Conservation (phyloP, 2,329 filamentous ascomycete species). For the Clonostachys rhizophaga region DNA sequence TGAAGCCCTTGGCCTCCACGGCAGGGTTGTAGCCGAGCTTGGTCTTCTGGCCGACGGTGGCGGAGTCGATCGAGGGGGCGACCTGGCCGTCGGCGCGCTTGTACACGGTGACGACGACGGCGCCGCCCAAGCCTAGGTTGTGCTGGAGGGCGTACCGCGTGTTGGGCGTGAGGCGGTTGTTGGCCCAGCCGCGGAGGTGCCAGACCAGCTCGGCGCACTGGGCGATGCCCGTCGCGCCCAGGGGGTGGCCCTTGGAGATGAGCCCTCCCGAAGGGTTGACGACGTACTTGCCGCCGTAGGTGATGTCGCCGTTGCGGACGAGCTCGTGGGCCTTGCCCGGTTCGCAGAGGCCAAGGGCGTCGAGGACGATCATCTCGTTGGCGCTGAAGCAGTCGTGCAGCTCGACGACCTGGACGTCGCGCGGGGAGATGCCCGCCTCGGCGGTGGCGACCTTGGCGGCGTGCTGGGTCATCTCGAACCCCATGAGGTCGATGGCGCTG, state of each 20-base stretch:
- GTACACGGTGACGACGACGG: constrained; percentile 87
- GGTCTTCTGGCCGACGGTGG: constrained; percentile 59
- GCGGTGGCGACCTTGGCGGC: constrained; percentile 66
- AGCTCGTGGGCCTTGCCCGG: constrained; percentile 88
- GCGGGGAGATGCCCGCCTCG: constrained; percentile 66
- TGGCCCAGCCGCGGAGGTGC: constrained; percentile 94
- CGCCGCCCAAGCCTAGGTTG: constrained; percentile 88
- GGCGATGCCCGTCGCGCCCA: constrained; percentile 90
- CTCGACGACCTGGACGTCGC: constrained; percentile 80
- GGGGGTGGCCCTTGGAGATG: constrained; percentile 93
- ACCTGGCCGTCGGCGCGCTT: constrained; percentile 72
- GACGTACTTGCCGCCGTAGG: constrained; percentile 78
- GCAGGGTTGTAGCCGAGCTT: constrained; percentile 89
- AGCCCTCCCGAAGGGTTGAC: constrained; percentile 93
- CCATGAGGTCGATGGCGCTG: constrained; percentile 83
- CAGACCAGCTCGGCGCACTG: constrained; percentile 94
- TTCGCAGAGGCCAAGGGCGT: constrained; percentile 75
- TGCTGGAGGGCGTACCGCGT: constrained; percentile 81
- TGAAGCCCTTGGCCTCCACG: constrained; percentile 84
- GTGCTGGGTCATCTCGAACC: constrained; percentile 75
- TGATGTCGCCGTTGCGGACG: constrained; percentile 82
- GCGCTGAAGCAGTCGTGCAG: constrained; percentile 96
- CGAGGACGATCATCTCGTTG: constrained; percentile 88
- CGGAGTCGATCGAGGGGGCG: constrained; percentile 55
- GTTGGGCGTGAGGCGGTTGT: constrained; percentile 69